Conservation (phyloP, 371 early-diverging fungal genomes). For the Dinochytrium kinnereticum region DNA sequence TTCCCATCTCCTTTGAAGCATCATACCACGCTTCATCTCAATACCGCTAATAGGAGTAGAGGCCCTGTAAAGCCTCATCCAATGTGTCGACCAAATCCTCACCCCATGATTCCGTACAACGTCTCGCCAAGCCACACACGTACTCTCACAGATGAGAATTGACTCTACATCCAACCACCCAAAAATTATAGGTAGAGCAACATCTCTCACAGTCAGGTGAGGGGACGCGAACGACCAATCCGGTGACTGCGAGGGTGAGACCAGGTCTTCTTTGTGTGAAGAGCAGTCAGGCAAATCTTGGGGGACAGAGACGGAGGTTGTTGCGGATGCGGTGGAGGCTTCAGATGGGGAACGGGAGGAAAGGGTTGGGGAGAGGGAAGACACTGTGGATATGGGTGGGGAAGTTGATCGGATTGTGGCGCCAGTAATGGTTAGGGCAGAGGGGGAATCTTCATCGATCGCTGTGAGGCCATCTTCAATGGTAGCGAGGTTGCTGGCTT, state of each 20-base stretch:
- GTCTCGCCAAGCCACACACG: not conserved
- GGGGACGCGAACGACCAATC: not conserved
- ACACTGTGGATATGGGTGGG: too few species aligned
- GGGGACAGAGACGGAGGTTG: not conserved
- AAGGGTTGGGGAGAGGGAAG: too few species aligned
- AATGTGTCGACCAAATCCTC: not conserved
- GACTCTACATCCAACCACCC: not conserved
- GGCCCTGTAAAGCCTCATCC: not conserved
- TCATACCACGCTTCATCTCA: not conserved
- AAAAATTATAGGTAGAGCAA: not conserved
- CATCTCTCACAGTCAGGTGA: not conserved
- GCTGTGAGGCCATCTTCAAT: not conserved
- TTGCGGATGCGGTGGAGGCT: not conserved
- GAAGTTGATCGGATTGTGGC: too few species aligned
- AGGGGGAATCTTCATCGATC: not conserved
- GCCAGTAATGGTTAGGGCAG: too few species aligned
- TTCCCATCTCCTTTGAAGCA: not conserved
- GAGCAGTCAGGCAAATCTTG: not conserved
- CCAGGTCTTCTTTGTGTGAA: not conserved
- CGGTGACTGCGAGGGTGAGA: too few species aligned
- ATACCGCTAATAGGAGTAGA: not conserved
- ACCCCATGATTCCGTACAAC: not conserved
- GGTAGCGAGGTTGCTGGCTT: too few species aligned
- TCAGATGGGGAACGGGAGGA: not conserved
- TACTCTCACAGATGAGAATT: not conserved